A percentile compares a stretch with the other conserved stretches of the same genome.
Conservation (phyloP, 2,329 filamentous ascomycete genomes). For the Ophiostoma angusticollis region DNA sequence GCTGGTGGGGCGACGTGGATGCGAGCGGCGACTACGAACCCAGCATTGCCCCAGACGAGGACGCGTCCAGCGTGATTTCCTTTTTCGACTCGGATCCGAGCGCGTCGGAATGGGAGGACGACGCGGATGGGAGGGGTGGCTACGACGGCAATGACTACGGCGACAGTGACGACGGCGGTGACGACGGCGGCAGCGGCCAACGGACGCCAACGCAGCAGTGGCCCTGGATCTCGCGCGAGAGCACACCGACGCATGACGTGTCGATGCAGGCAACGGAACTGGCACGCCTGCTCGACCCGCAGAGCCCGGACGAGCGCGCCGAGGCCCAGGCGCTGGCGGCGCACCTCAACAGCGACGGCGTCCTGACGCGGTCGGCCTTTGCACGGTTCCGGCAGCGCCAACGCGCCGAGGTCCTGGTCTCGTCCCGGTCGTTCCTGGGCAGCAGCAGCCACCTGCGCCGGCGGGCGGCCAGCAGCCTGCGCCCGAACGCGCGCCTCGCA, state of each 20-base stretch:
- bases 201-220: conserved; percentile 45
- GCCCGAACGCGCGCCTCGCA: conserved; percentile 29
- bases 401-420: conserved; percentile 51
- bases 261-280: conserved; percentile 56
- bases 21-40: conserved; percentile 66
- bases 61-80: conserved; percentile 71
- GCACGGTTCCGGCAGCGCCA: conserved; percentile 54
- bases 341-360: conserved; percentile 56
- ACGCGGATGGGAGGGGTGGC: conserved; percentile 28
- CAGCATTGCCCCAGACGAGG: conserved; percentile 45
- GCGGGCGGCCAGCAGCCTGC: conserved; percentile 19
- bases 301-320: conserved; percentile 61
- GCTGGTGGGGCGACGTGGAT: conserved; percentile 75
- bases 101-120: conserved; percentile 23
- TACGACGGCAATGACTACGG: conserved; percentile 34
- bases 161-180: conserved; percentile 30
- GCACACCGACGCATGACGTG: conserved; percentile 47
- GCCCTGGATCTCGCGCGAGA: conserved; percentile 28
- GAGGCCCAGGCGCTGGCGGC: conserved; percentile 72
- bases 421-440: conserved; percentile 15
- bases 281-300: conserved; percentile 70
- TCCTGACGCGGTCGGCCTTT: conserved; percentile 75
- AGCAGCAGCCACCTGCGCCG: conserved; percentile 18
- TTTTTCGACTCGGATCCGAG: conserved; percentile 26
- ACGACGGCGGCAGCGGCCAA: conserved; percentile 31